A percentile compares a stretch with the other conserved stretches of the same genome.
These are phyloP conservation scores for Mycena belliarum DNA, from an alignment of 768 basidiomycete species.

Conservation along the genomic window DNA sequence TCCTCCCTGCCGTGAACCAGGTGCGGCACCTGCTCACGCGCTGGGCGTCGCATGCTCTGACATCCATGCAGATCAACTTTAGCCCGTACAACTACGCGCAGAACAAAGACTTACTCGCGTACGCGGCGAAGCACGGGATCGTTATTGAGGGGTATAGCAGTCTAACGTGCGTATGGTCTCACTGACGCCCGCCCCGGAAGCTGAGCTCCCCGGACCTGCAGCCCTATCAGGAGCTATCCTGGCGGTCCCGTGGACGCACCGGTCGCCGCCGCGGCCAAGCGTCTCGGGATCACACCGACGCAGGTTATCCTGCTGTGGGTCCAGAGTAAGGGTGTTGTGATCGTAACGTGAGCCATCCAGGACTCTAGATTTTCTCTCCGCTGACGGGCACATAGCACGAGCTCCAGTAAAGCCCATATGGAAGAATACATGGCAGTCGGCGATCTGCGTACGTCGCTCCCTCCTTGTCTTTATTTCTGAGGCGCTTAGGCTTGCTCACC, in stretches of 20 bases:
- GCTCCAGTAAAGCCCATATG: slow-evolving; percentile 58
- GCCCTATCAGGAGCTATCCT: slow-evolving; percentile 59
- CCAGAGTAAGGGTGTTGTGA: slow-evolving; percentile 61
- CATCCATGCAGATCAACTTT: slow-evolving; percentile 45
- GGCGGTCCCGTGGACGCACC: slow-evolving; percentile 68
- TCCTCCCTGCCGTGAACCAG: slow-evolving; percentile 74
- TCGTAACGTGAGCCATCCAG: slow-evolving; percentile 57
- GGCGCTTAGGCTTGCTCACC: not conserved
- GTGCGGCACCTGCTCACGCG: slow-evolving; percentile 31
- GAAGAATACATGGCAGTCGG: slow-evolving; percentile 67
- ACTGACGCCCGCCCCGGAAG: too few species aligned
- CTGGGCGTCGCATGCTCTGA: not conserved
- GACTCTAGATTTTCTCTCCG: not conserved
- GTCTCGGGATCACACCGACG: slow-evolving; percentile 56
- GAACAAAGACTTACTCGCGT: slow-evolving; percentile 49
- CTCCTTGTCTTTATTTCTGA: not conserved
- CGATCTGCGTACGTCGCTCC: slow-evolving; percentile 47
- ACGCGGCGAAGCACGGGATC: slow-evolving; percentile 49
- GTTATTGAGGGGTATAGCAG: slow-evolving; percentile 58
- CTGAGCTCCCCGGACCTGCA: slow-evolving; percentile 23
- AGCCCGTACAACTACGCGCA: slow-evolving; percentile 60
- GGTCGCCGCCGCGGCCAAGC: slow-evolving; percentile 52
- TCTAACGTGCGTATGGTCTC: slow-evolving; percentile 38
- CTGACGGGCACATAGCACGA: slow-evolving; percentile 44
- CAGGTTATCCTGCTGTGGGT: slow-evolving; percentile 76